Evolutionary conservation across 164 flowering plant species (phyloP).

Genomic region (Malania oleifera): DNA sequence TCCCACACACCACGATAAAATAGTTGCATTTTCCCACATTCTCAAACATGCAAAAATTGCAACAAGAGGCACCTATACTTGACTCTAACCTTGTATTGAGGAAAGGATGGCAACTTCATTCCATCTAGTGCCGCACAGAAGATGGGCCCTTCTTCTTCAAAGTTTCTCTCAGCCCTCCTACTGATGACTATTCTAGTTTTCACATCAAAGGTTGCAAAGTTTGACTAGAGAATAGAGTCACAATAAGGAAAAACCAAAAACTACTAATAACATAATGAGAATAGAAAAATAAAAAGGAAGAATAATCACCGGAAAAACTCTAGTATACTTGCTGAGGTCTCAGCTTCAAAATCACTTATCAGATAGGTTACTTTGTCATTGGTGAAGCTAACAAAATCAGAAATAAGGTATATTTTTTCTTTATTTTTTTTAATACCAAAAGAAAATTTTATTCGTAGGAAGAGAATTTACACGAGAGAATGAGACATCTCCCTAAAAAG

Average conservation of each 20-base stretch:
- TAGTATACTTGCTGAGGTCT: too few relatives aligned
- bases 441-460: too few relatives aligned
- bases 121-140: slow-evolving; percentile 88
- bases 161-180: slow-evolving; percentile 94
- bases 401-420: too few relatives aligned
- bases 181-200: slow-evolving; percentile 78
- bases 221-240: slow-evolving; percentile 50
- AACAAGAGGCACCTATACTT: slow-evolving; percentile 39
- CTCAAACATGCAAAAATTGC: background rate
- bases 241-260: background rate
- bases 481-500: too few relatives aligned
- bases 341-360: too few relatives aligned
- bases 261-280: too few relatives aligned
- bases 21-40: background rate
- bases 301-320: background rate
- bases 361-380: too few relatives aligned
- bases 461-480: too few relatives aligned
- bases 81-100: slow-evolving; percentile 92
- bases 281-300: background rate
- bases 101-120: slow-evolving; percentile 90
- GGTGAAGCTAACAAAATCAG: too few relatives aligned
- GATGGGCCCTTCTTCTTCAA: slow-evolving; percentile 97
- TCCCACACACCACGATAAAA: background rate
- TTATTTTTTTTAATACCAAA: too few relatives aligned
- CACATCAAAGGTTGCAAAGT: slow-evolving; percentile 90